Base-by-base conservation (phyloP, 2,329 filamentous ascomycete species). In the Scedosporium minutisporum region DNA sequence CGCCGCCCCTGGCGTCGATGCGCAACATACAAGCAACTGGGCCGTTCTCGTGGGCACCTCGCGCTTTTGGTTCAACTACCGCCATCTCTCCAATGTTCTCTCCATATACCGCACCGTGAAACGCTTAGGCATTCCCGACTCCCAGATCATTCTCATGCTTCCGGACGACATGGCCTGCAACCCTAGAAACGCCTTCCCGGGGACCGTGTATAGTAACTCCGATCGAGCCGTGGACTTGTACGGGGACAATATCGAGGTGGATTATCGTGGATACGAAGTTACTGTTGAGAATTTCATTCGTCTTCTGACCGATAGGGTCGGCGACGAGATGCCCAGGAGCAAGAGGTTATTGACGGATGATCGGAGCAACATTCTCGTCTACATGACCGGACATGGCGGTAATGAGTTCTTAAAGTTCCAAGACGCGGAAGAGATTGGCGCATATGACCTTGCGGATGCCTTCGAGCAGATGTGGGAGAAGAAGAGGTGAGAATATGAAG, bases 401-500 rank as follows among this genome's bases (percentile, higher is more conserved):
- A 96, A 97, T 73, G 93, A 97, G 76, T 99, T 99, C 69, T 77
- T 99, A 64, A 99, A 99, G 74, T 99, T 99, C 71, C 95, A 99
- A 75, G 95, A 99, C 69, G 91, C 92, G 6, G 95, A 99, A 74
- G 95, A 99, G 76, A 97, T 99, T 67, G 93, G 91, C 63, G 92
- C 92, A 0, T 97, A 96, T 73, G 95, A 99, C 76, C 79, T 99
- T 63, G 95, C 96, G 4, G 91, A 99, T 75, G 95, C 95, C 0
- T 97, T 99, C 73, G 92, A 96, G 76, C 93, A 99, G 80, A 99
- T 99, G 95, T 97, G 93, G 90, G 95, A 99, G 82, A 99, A 99
- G 86, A 96, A 96, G 79, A 88, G 95, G 80, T 87, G 74, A n/a
- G 73, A 41, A 29, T 18, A 23, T 38, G 23, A 21, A 57, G 29